Percentiles rank a stretch among this genome's conserved stretches.
Evolutionary conservation across 2,329 filamentous ascomycete genomes (phyloP).

Genomic region (Ambrosiella cleistominuta): DNA sequence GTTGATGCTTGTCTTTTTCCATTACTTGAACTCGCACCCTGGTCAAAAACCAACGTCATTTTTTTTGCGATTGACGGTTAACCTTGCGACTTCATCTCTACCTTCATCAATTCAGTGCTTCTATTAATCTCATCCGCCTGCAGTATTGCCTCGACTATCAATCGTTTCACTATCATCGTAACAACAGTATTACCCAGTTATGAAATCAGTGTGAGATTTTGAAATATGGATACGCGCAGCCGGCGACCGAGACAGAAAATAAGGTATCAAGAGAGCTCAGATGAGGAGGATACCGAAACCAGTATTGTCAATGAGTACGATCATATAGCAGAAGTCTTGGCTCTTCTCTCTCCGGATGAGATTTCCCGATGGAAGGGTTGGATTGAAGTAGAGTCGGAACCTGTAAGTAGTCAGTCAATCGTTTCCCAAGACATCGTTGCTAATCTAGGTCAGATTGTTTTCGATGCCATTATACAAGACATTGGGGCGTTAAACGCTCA

Average conservation of each 20-base stretch:
- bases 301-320: constrained; percentile 15
- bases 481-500: constrained; percentile 59
- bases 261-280: background rate
- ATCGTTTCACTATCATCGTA: no score
- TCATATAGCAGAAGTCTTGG: constrained; percentile 29
- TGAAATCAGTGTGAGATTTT: no score
- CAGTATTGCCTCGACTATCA: no score
- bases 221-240: no score
- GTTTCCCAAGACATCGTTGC: background rate
- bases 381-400: constrained; percentile 79
- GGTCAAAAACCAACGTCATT: no score
- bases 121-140: no score
- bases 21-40: no score
- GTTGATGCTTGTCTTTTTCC: no score
- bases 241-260: background rate
- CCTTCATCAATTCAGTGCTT: no score
- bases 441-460: constrained; percentile 43
- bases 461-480: constrained; percentile 67
- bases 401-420: constrained; percentile 33
- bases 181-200: no score
- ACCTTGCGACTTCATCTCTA: no score
- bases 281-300: background rate
- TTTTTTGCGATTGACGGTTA: no score
- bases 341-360: constrained; percentile 32
- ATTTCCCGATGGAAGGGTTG: constrained; percentile 50